Base-by-base conservation (phyloP, 116 monocot species). In the Dioscorea cayenensis region DNA sequence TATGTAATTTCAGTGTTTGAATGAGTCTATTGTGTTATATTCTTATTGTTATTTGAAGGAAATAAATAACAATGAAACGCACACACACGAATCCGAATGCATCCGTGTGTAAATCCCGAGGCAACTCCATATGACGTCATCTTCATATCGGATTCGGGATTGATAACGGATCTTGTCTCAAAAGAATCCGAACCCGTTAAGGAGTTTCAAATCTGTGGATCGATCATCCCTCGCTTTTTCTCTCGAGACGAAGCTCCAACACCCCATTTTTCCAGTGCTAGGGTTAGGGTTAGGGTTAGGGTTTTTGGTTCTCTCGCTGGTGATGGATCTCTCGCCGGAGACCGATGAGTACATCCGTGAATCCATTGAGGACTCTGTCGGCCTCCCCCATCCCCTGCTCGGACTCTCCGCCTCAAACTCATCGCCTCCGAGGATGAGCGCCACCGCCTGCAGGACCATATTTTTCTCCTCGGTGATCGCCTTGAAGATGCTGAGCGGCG, bases 391-490 rank as follows among this genome's bases (percentile, higher is more conserved):
- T 89, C 60, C 84, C n/a, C 89, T 27, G 69, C 50, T 27, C 77
- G 82, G 51, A 85, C 72, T 71, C 77, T 87, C 22, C 72, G 60
- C 23, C 68, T 89, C 58, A 95, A 89, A 82, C 81, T 95, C 68
- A 64, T 87, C 17, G 83, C 85, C 32, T 87, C 89, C 48, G 91
- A 95, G 43, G 86, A 91, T 32, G 69, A 69, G 5, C 86, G 76
- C 52, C 89, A 58, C 63, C 87, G 84, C 80, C 87, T 92, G 66
- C 95, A 89, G 72, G 89, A 87, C 65, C 85, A 78, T 65, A 67
- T 87, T 67, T 89, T 91, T 68, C 49, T 77, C 22, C 73, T 95
- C 12, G 72, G 89, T 51, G 84, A 89, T 23, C 83, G 79, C 19
- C 79, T 95, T 65, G 43, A 18, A 13, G 83, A 84, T 7, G 63